Conservation (phyloP, 2,329 filamentous ascomycete genomes). For the Neurospora sp. region DNA sequence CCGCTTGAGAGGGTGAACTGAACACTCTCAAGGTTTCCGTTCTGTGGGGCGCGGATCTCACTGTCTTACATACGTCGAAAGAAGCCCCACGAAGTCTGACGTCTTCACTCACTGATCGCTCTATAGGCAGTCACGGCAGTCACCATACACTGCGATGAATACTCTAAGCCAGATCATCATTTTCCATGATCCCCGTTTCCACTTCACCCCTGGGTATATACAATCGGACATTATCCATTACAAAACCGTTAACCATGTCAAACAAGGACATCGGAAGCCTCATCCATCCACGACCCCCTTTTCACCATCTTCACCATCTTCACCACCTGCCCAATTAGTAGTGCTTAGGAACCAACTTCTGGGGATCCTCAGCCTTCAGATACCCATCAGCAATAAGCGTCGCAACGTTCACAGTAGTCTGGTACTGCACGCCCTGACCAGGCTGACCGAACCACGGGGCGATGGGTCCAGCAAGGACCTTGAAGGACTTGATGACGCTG, state of each 20-base stretch:
- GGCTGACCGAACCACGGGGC: constrained; percentile 41
- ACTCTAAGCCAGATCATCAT: background rate
- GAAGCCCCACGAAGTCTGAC: no score
- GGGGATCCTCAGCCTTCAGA: constrained; percentile 22
- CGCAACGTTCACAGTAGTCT: constrained; percentile 20
- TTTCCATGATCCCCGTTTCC: background rate
- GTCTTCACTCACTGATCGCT: background rate
- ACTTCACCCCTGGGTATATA: background rate
- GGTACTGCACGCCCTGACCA: constrained; percentile 31
- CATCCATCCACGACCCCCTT: background rate
- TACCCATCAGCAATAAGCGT: constrained; percentile 24
- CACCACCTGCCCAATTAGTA: background rate
- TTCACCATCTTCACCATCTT: background rate
- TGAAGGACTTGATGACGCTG: constrained; percentile 29
- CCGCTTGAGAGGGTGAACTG: background rate
- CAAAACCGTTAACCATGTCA: background rate
- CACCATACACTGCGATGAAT: background rate
- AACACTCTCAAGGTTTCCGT: background rate
- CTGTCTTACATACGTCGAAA: background rate
- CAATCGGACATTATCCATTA: background rate
- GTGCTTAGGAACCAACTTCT: background rate
- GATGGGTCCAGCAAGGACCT: constrained; percentile 34
- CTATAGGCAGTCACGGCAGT: background rate
- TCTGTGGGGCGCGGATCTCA: background rate
- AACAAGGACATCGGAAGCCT: background rate